Conservation (phyloP, 176 grass and related monocot genomes). For the Puya raimondii region DNA sequence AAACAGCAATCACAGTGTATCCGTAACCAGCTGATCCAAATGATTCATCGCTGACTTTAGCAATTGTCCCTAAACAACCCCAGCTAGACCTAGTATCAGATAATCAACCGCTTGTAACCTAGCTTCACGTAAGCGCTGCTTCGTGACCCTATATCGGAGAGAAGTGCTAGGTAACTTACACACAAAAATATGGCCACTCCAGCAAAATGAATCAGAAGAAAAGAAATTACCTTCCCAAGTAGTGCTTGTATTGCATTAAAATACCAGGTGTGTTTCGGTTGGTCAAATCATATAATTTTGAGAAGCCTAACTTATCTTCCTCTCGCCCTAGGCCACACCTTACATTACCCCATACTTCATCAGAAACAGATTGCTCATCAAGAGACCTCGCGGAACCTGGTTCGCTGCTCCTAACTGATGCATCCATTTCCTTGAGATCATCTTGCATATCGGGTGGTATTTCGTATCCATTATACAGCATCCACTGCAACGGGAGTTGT, state of each 20-base stretch:
- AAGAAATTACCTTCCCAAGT: constrained; percentile 52
- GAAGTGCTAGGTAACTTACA: background rate
- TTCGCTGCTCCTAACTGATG: constrained; percentile 14
- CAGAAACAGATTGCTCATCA: constrained; percentile 26
- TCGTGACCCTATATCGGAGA: constrained; percentile 41
- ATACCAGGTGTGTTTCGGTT: constrained; percentile 49
- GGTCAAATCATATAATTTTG: constrained; percentile 31
- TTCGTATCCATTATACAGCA: constrained; percentile 56
- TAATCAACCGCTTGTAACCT: constrained; percentile 41
- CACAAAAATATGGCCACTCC: background rate
- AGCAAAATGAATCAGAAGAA: background rate
- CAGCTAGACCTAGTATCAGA: constrained; percentile 66
- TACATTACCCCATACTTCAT: constrained; percentile 13
- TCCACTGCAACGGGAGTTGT: constrained; percentile 54
- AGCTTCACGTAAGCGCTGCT: constrained; percentile 55
- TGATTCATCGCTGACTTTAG: constrained; percentile 52
- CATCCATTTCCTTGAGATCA: constrained; percentile 37
- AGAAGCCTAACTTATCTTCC: constrained; percentile 3
- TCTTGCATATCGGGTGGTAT: constrained; percentile 46
- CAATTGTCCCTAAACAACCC: constrained; percentile 59
- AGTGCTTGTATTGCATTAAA: constrained; percentile 51
- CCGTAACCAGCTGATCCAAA: constrained; percentile 51
- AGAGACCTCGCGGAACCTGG: constrained; percentile 30
- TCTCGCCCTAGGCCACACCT: constrained; percentile 1
- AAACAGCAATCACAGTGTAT: constrained; percentile 65